These are phyloP conservation scores for Astrothelium subdiscretum DNA, from an alignment of 495 filamentous ascomycete genomes.

Conservation along the genomic window DNA sequence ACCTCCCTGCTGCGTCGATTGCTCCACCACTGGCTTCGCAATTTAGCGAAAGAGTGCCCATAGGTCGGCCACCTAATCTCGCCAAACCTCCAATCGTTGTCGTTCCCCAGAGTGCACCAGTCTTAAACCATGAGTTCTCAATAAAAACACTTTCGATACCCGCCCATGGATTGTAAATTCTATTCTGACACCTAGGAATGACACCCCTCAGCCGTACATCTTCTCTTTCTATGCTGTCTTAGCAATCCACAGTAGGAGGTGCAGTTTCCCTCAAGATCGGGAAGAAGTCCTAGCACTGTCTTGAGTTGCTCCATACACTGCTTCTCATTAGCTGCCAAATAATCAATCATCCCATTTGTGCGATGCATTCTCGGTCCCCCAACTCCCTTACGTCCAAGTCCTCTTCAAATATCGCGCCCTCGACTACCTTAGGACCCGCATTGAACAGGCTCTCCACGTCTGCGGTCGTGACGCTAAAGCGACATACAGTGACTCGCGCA, in stretches of 20 bases:
- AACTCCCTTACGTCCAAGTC: slow-evolving; percentile 43
- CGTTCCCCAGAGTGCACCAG: slow-evolving; percentile 48
- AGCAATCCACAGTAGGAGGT: background rate
- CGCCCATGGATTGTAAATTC: slow-evolving; percentile 48
- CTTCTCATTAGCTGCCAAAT: slow-evolving; percentile 46
- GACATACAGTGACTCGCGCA: slow-evolving; percentile 46
- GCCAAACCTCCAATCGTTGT: slow-evolving; percentile 50
- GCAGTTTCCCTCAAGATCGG: slow-evolving; percentile 35
- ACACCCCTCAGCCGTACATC: slow-evolving; percentile 35
- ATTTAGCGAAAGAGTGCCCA: slow-evolving; percentile 46
- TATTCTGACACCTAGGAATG: slow-evolving; percentile 43
- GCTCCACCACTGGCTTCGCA: slow-evolving; percentile 51
- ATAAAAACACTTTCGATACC: slow-evolving; percentile 48
- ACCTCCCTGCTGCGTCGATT: slow-evolving; percentile 44
- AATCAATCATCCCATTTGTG: slow-evolving; percentile 55
- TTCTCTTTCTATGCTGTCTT: background rate
- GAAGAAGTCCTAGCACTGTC: slow-evolving; percentile 41
- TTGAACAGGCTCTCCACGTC: slow-evolving; percentile 52
- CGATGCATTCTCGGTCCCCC: slow-evolving; percentile 50
- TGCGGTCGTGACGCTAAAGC: slow-evolving; percentile 55
- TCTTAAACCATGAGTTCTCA: slow-evolving; percentile 47
- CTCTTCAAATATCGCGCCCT: slow-evolving; percentile 48
- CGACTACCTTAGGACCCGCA: slow-evolving; percentile 51
- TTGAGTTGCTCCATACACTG: slow-evolving; percentile 49
- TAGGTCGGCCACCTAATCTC: slow-evolving; percentile 40